Evolutionary conservation across 768 basidiomycete species (phyloP).

Genomic region (Mycena epipterygia): DNA sequence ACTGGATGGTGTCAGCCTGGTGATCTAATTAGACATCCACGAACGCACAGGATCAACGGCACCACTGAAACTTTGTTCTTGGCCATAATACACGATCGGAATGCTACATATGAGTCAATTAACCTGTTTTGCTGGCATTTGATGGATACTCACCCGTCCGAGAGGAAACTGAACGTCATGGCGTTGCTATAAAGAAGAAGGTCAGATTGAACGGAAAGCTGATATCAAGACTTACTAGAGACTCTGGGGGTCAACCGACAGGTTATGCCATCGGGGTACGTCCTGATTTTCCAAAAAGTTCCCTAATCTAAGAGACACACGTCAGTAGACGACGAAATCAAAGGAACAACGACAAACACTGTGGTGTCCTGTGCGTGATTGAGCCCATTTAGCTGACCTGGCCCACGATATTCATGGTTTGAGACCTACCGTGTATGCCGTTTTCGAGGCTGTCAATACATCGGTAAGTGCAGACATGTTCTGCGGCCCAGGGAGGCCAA

Average conservation of each 20-base stretch:
- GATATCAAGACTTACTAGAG: slow-evolving; percentile 62
- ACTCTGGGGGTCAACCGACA: slow-evolving; percentile 79
- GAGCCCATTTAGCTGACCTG: slow-evolving; percentile 13
- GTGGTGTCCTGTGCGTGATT: slow-evolving; percentile 27
- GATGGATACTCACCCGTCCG: slow-evolving; percentile 61
- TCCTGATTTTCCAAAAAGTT: slow-evolving; percentile 90
- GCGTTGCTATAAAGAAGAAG: slow-evolving; percentile 65
- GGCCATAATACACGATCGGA: slow-evolving; percentile 86
- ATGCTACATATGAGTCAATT: slow-evolving; percentile 49
- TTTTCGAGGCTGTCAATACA: slow-evolving; percentile 66
- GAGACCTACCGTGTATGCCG: slow-evolving; percentile 59
- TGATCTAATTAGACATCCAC: slow-evolving; percentile 1
- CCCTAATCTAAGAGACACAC: slow-evolving; percentile 54
- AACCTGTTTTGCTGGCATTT: not conserved
- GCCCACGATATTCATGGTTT: not conserved
- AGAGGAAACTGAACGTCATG: slow-evolving; percentile 81
- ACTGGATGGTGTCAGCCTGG: slow-evolving; percentile 50
- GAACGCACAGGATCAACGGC: slow-evolving; percentile 71
- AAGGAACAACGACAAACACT: not conserved
- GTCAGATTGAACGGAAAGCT: not conserved
- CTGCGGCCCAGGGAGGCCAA: slow-evolving; percentile 75
- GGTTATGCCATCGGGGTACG: slow-evolving; percentile 78
- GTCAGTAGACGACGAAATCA: not conserved
- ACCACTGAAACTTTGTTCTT: slow-evolving; percentile 81
- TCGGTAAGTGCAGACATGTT: slow-evolving; percentile 72